Base-by-base conservation (phyloP, 2,329 filamentous ascomycete genomes). In the Exophiala mesophila region DNA sequence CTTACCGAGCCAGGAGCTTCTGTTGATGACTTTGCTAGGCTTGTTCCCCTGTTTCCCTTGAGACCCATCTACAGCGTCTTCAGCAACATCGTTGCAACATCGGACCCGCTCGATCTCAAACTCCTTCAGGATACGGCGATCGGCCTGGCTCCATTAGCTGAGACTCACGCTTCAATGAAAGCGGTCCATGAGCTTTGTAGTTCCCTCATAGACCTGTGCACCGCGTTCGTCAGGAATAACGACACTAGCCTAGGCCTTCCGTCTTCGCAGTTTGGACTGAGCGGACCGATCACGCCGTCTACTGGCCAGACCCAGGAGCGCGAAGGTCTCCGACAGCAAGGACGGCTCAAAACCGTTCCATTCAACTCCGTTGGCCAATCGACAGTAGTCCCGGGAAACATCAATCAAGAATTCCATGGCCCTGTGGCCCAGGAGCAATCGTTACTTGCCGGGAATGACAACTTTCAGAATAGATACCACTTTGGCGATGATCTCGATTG, bases 71-170 rank as follows among this genome's bases (percentile, higher is more conserved):
- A 34, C 32, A 15, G 32, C 18, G 32, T 34, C 5, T 34, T 34
- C 17, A 18, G 32, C 18, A 34, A 34, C 19, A 34, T 34, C 19
- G 32, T 34, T 34, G 32, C 32, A 15, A 34, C 32, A 5, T 34
- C 32, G 19, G 32, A 34, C n/a, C 17, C 32, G 15, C 32, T 34
- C 32, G 32, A 34, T 18, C 17, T 34, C 12, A 34, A 34, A 15
- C 32, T 34, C 32, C 32, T 34, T 18, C 32, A 18, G 32, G 32
- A 34, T 15, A 34, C 32, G 18, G 32, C 32, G 13, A 34, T 15
- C n/a, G 32, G 32, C 32, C 32, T 34, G 13, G 32, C 15, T 15
- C 19, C 32, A 18, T 18, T 34, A 18, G 32, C 32, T 5, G n/a
- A 34, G 32, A 34, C 13, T 17, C 32, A 34, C n/a, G 32, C 32